Conservation (phyloP, 2,329 filamentous ascomycete genomes). For the Scortechinia acanthostroma region DNA sequence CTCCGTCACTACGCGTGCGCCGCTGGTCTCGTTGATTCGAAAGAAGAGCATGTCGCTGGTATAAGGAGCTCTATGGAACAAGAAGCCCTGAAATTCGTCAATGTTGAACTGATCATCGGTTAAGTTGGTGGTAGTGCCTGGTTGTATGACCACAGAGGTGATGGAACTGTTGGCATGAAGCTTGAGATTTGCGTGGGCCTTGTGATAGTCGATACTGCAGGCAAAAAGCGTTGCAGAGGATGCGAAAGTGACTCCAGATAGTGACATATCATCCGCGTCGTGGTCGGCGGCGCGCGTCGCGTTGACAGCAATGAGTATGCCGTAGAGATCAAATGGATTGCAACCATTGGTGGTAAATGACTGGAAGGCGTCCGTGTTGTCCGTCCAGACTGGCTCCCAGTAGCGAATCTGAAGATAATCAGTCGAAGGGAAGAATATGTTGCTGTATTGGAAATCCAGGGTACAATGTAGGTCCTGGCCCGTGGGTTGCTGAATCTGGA, state of each 20-base stretch:
- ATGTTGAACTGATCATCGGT: not conserved
- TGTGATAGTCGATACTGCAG: not conserved
- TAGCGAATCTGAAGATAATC: not conserved
- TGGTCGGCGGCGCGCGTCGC: not conserved
- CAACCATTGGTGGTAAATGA: not conserved
- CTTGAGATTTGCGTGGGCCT: not conserved
- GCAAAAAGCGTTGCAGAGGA: not conserved
- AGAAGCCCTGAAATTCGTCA: not conserved
- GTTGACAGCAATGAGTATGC: not conserved
- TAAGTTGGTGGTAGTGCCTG: not conserved
- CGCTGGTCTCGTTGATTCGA: not conserved
- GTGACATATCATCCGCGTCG: no score
- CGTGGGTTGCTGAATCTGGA: not conserved
- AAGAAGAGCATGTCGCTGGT: not conserved
- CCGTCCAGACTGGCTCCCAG: not conserved
- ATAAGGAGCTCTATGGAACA: not conserved
- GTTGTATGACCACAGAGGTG: not conserved
- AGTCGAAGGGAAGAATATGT: not conserved
- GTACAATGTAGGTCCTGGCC: not conserved
- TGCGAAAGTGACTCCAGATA: not conserved
- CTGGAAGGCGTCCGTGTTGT: not conserved
- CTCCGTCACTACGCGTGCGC: not conserved
- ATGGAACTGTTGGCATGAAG: constrained; percentile 2
- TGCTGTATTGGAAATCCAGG: not conserved
- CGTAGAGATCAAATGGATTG: not conserved